A percentile compares a stretch with the other conserved stretches of the same genome.
Conservation (phyloP, 1,139 yeast genomes). For the Casaregolazyma suthepensis region DNA sequence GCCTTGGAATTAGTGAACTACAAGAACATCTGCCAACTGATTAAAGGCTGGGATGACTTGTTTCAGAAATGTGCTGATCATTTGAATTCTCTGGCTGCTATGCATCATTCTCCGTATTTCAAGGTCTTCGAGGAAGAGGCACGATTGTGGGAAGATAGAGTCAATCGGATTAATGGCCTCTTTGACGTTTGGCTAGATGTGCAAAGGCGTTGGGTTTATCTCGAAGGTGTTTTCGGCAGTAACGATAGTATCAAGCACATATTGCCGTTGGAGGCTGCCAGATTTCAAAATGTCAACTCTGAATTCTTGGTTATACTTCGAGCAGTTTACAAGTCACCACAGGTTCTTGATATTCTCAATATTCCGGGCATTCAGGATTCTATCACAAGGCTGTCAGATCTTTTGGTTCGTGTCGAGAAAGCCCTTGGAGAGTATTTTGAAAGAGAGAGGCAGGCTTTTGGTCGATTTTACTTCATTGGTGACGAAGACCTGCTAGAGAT, state of each 20-base stretch:
- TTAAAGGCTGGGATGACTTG: constrained; percentile 63
- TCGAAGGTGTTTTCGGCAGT: constrained; percentile 61
- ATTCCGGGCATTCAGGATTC: constrained; percentile 46
- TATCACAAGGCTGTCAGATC: constrained; percentile 50
- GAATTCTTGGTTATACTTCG: constrained; percentile 54
- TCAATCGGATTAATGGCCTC: constrained; percentile 47
- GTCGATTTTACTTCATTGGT: constrained; percentile 83
- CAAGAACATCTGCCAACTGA: constrained; percentile 48
- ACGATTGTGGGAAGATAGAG: constrained; percentile 47
- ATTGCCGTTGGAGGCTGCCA: constrained; percentile 62
- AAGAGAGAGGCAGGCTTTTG: constrained; percentile 67
- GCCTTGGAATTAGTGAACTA: constrained; percentile 53
- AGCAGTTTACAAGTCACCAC: constrained; percentile 44
- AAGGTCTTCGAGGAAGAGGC: constrained; percentile 58
- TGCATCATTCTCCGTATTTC: constrained; percentile 66
- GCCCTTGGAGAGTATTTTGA: constrained; percentile 78
- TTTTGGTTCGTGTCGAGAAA: constrained; percentile 52
- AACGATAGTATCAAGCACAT: constrained; percentile 49
- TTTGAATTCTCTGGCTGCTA: constrained; percentile 55
- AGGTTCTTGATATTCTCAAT: constrained; percentile 53
- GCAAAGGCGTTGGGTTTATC: constrained; percentile 84
- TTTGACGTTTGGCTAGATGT: constrained; percentile 76
- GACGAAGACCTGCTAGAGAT: constrained; percentile 85
- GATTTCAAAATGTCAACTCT: constrained; percentile 59
- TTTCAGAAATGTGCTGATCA: constrained; percentile 59